These are phyloP conservation scores for Nyctanthes arbortristis DNA, from an alignment of 257 asterid genomes.

Conservation along the genomic window DNA sequence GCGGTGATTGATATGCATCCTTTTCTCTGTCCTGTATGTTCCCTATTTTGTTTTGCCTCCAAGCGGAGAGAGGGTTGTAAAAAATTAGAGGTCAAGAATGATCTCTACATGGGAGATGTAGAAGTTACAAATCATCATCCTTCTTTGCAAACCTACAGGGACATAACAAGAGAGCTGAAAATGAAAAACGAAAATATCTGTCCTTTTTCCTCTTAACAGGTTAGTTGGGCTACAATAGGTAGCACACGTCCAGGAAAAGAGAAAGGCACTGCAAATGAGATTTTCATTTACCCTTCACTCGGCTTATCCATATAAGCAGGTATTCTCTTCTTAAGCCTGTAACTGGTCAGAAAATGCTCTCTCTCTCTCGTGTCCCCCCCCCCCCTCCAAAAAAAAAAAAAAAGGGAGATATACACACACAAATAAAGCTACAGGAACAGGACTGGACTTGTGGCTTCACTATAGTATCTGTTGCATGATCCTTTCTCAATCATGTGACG, in stretches of 20 bases:
- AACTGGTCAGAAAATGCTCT: too few species aligned
- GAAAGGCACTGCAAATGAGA: not conserved
- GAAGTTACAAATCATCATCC: not conserved
- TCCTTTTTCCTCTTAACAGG: not conserved
- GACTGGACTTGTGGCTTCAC: slow-evolving; percentile 23
- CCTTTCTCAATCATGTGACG: slow-evolving; percentile 16
- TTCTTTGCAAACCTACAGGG: not conserved
- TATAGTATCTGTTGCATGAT: slow-evolving; percentile 21
- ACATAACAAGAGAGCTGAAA: not conserved
- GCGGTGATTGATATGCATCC: not conserved
- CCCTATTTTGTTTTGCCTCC: not conserved
- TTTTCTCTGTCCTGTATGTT: not conserved
- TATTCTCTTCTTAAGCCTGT: not conserved
- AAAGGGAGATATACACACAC: too few species aligned
- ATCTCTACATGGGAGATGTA: not conserved
- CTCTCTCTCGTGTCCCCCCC: too few species aligned
- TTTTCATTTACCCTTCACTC: not conserved
- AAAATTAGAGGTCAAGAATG: not conserved
- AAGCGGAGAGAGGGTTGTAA: not conserved
- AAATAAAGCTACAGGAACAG: not conserved
- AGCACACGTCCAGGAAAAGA: not conserved
- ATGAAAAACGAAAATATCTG: not conserved
- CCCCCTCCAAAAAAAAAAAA: too few species aligned
- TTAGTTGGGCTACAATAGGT: not conserved
- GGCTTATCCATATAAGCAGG: not conserved